Conservation (phyloP, 768 basidiomycete genomes). For the Suillus variegatus region DNA sequence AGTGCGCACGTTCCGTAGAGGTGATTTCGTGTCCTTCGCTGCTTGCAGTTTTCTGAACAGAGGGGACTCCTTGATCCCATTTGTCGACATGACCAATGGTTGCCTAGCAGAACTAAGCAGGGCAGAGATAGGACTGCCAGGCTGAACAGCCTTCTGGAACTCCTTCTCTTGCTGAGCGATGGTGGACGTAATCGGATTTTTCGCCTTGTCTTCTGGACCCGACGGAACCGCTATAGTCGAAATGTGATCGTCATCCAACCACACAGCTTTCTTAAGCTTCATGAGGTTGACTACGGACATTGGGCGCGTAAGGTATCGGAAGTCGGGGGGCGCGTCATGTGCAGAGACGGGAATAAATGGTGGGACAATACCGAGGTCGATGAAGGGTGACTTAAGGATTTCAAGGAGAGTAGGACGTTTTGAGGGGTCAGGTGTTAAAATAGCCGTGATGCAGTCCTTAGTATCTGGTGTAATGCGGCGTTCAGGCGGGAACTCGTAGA, state of each 20-base stretch:
- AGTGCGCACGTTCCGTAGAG: conserved; percentile 46
- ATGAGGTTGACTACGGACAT: conserved; percentile 71
- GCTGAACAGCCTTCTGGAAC: conserved; percentile 95
- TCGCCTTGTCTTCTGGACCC: conserved; percentile 25
- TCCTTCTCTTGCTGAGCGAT: conserved; percentile 91
- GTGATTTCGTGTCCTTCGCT: conserved; percentile 51
- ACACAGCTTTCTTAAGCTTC: conserved; percentile 59
- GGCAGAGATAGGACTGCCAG: conserved; percentile 91
- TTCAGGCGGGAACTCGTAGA: conserved; percentile 89
- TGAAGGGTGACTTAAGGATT: conserved; percentile 85
- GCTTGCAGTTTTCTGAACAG: conserved; percentile 58
- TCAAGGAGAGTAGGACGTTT: conserved; percentile 81
- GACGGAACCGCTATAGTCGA: conserved; percentile 46
- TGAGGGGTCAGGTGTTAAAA: conserved; percentile 83
- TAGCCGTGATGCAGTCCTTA: conserved; percentile 76
- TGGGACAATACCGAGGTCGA: conserved; percentile 80
- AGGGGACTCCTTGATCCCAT: conserved; percentile 35
- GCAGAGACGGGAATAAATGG: conserved; percentile 78
- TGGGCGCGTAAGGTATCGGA: conserved; percentile 60
- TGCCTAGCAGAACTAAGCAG: conserved; percentile 87
- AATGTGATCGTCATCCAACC: conserved; percentile 64
- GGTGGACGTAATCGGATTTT: conserved; percentile 53
- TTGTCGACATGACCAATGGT: conserved; percentile 73
- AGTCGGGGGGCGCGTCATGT: conserved; percentile 75
- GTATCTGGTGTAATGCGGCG: conserved; percentile 70